Percentiles rank a stretch among this genome's conserved stretches.
Evolutionary conservation across 2,329 filamentous ascomycete genomes (phyloP).

Genomic region (Aquanectria penicillioides): DNA sequence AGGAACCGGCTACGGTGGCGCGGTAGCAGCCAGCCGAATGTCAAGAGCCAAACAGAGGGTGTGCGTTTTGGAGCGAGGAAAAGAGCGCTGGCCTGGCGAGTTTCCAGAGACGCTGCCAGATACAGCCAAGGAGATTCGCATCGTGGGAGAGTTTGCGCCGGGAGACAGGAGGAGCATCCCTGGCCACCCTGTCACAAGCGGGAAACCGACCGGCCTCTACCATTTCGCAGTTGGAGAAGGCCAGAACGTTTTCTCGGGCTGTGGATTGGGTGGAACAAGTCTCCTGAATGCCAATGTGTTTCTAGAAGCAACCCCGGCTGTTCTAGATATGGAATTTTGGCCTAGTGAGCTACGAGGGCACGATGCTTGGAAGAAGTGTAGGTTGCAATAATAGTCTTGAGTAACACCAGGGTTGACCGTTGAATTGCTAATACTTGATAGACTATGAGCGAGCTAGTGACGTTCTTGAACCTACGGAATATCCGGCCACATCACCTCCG

Average conservation of each 20-base stretch:
- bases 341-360: slow-evolving; percentile 64
- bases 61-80: slow-evolving; percentile 71
- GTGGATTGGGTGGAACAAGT: slow-evolving; percentile 73
- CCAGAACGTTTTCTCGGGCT: slow-evolving; percentile 69
- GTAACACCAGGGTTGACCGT: too few species aligned
- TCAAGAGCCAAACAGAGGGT: slow-evolving; percentile 66
- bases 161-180: slow-evolving; percentile 27
- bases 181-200: slow-evolving; percentile 47
- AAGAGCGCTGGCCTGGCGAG: slow-evolving; percentile 74
- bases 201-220: slow-evolving; percentile 69
- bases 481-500: slow-evolving; percentile 66
- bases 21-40: slow-evolving; percentile 72
- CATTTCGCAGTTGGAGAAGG: slow-evolving; percentile 71
- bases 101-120: slow-evolving; percentile 63
- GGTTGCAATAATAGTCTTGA: too few species aligned
- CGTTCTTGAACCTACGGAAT: slow-evolving; percentile 67
- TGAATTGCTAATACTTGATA: slow-evolving; percentile 40
- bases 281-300: slow-evolving; percentile 76
- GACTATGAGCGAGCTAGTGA: slow-evolving; percentile 66
- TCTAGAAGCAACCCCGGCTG: slow-evolving; percentile 65
- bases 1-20: slow-evolving; percentile 75
- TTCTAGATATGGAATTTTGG: slow-evolving; percentile 65
- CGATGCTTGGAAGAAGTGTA: slow-evolving; percentile 58
- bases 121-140: slow-evolving; percentile 62
- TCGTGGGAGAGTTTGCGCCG: slow-evolving; percentile 60